Evolutionary conservation across 2,329 filamentous ascomycete genomes (phyloP), one percentile per base, ranked within the genome.

Genomic region (Alternaria rosae): DNA sequence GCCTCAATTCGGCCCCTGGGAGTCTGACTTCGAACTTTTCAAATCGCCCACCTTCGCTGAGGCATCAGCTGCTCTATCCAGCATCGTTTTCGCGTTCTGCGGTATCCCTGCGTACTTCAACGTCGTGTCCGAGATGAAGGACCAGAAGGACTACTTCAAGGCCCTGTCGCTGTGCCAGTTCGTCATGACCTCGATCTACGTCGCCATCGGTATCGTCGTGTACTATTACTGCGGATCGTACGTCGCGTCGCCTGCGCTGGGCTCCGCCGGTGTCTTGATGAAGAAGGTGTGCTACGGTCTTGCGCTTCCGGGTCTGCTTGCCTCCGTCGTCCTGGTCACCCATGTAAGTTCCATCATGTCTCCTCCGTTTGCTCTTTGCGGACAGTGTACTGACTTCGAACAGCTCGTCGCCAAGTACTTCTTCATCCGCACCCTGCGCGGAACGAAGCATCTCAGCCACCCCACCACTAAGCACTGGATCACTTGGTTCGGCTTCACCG

Each of bases 391-490:
- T 48, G 5, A 54, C 42, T 8, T 47, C 15, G 13, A 6, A 43
- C 17, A 71, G 62, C 69, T 72, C 28, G 65, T 71, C 6, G 66
- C 71, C 48, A 74, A 74, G 30, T 74, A 72, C 62, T 65, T 74
- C n/a, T 89, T 89, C 44, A 91, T 91, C 23, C 91, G 91, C 59
- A 82, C 91, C 56, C 87, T 92, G 47, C 88, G 89, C 0, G 90
- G 89, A 59, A 88, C 91, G 11, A 12, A 89, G 90, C 71, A 89
- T 88, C 75, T 89, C 83, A 62, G 59, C 9, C 61, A 65, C 28
- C 73, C 73, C 54, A 71, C 72, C 2, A 28, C 57, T 12, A 70
- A 48, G n/a, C 72, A 75, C 41, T 75, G 72, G 72, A 61, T 67
- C 10, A 68, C 65, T 21, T 75, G 72, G 72, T 59, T 75, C 9